A percentile compares a stretch with the other conserved stretches of the same genome.
These are phyloP conservation scores for Isabelozyma pseudorhagii DNA, from an alignment of 805 yeast genomes.

Conservation along the genomic window DNA sequence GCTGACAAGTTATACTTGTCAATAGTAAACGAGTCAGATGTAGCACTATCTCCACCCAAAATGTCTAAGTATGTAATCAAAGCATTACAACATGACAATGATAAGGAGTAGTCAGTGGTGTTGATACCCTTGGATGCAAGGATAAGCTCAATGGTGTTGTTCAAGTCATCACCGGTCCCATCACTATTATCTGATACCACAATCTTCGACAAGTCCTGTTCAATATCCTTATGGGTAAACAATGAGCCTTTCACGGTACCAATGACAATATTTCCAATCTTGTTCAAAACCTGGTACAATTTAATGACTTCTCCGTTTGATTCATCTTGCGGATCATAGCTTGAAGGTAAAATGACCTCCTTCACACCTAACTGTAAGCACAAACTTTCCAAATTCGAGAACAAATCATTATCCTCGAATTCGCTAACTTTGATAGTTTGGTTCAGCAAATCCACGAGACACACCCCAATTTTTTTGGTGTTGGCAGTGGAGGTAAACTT, in stretches of 20 bases:
- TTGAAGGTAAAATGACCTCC: conserved; percentile 66
- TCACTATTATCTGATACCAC: conserved; percentile 32
- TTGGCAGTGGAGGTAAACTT: conserved; percentile 36
- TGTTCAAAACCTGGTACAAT: conserved; percentile 65
- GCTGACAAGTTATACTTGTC: conserved; percentile 69
- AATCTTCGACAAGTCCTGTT: conserved; percentile 74
- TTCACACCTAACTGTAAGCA: conserved; percentile 86
- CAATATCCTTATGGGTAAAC: conserved; percentile 66
- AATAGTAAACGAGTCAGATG: conserved; percentile 51
- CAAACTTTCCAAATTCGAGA: conserved; percentile 80
- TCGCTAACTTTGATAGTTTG: conserved; percentile 69
- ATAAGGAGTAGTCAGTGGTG: conserved; percentile 42
- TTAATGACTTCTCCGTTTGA: conserved; percentile 59
- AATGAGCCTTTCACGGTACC: conserved; percentile 56
- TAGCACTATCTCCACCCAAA: conserved; percentile 50
- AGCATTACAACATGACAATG: conserved; percentile 66
- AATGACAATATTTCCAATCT: conserved; percentile 69
- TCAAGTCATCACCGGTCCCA: conserved; percentile 24
- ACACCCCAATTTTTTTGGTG: conserved; percentile 63
- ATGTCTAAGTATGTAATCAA: conserved; percentile 66
- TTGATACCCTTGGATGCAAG: conserved; percentile 54
- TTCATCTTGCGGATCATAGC: conserved; percentile 32
- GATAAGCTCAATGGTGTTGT: conserved; percentile 30
- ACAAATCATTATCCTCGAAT: conserved; percentile 83
- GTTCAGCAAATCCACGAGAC: conserved; percentile 72